These are phyloP conservation scores for Xylaria curta DNA, from an alignment of 495 filamentous ascomycete species.

Conservation along the genomic window DNA sequence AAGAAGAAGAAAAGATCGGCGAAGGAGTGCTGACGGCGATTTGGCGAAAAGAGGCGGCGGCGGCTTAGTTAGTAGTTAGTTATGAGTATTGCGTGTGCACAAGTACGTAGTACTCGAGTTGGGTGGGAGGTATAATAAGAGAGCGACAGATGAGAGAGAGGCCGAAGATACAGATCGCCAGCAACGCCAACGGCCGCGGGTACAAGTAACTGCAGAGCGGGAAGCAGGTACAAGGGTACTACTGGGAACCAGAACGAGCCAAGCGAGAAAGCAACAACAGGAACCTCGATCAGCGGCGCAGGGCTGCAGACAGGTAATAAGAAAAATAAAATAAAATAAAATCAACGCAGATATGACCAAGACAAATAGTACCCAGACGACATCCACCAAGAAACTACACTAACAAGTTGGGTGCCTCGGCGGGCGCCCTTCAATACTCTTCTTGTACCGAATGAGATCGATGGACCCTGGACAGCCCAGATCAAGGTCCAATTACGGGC, in stretches of 20 bases:
- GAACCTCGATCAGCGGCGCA: background rate
- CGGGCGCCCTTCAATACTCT: constrained; percentile 33
- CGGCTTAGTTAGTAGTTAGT: constrained; percentile 6
- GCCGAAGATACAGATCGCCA: constrained; percentile 19
- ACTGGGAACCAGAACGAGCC: constrained; percentile 3
- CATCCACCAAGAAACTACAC: constrained; percentile 21
- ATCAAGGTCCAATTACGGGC: constrained; percentile 39
- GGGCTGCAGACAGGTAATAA: constrained; percentile 17
- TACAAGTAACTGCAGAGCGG: constrained; percentile 34
- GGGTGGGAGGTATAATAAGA: background rate
- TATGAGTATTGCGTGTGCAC: background rate
- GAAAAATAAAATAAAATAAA: constrained; percentile 10
- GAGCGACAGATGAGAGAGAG: constrained; percentile 9
- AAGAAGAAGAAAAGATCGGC: background rate
- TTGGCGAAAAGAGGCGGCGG: constrained; percentile 22
- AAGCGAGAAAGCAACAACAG: background rate
- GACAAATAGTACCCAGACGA: constrained; percentile 17
- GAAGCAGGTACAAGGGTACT: constrained; percentile 37
- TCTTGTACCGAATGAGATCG: constrained; percentile 37
- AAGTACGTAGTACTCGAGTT: background rate
- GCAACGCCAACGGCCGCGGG: constrained; percentile 32
- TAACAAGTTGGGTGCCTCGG: constrained; percentile 27
- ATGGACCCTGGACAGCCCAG: constrained; percentile 35
- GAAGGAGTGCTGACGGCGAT: constrained; percentile 20
- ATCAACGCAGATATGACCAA: constrained; percentile 3